These are phyloP conservation scores for Phytophthora ramorum DNA, from an alignment of 352 stramenopile genomes.

Conservation along the genomic window DNA sequence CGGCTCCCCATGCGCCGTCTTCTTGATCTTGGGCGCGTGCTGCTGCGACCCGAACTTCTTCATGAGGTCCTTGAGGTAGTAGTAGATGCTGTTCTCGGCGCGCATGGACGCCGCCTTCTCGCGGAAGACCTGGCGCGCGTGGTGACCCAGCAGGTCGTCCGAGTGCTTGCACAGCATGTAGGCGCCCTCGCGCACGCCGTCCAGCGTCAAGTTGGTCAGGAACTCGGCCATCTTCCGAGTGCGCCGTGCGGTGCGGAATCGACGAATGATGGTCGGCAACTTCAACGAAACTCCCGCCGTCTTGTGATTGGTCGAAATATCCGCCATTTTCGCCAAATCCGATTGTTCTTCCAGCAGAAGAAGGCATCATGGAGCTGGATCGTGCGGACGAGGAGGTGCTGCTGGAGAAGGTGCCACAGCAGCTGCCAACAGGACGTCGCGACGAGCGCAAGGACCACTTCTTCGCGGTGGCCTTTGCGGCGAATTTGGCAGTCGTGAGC, in stretches of 20 bases:
- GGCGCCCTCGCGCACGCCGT: slow-evolving; percentile 75
- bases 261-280: slow-evolving; percentile 28
- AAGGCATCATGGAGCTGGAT: slow-evolving; percentile 62
- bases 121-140: slow-evolving; percentile 82
- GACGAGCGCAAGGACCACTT: slow-evolving; percentile 70
- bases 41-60: slow-evolving; percentile 63
- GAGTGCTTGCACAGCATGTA: slow-evolving; percentile 90
- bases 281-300: slow-evolving; percentile 39
- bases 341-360: slow-evolving; percentile 26
- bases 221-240: slow-evolving; percentile 41
- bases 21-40: slow-evolving; percentile 52
- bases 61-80: slow-evolving; percentile 88
- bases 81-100: slow-evolving; percentile 85
- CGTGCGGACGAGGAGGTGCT: slow-evolving; percentile 65
- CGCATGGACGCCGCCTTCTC: slow-evolving; percentile 85
- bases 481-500: slow-evolving; percentile 60
- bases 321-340: slow-evolving; percentile 17
- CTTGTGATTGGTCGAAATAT: slow-evolving; percentile 25
- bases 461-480: slow-evolving; percentile 71
- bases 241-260: slow-evolving; percentile 1
- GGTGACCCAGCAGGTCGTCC: slow-evolving; percentile 82
- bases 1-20: slow-evolving; percentile 36
- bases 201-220: slow-evolving; percentile 74
- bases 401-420: slow-evolving; percentile 62
- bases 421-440: slow-evolving; percentile 31